These are phyloP conservation scores for Rauvolfia tetraphylla DNA, from an alignment of 257 asterid genomes.

Conservation along the genomic window DNA sequence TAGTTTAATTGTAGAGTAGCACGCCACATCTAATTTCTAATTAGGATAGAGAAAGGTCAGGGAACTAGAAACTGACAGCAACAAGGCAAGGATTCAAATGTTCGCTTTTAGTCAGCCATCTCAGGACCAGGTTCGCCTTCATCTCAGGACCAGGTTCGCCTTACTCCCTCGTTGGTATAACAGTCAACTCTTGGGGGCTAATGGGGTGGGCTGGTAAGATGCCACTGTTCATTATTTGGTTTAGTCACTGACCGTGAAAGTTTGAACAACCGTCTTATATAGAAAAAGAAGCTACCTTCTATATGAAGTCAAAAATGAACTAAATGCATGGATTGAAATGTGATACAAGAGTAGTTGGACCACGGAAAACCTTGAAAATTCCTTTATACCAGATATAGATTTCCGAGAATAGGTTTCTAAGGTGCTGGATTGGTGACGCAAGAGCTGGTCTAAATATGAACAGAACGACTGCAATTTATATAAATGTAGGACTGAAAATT, in stretches of 20 bases:
- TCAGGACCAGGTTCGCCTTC: neutral
- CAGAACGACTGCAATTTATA: neutral
- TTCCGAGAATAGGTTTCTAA: neutral
- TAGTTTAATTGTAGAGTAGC: neutral
- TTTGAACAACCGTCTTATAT: neutral
- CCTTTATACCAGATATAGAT: neutral
- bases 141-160: neutral
- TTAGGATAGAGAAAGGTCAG: neutral
- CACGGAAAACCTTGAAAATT: neutral
- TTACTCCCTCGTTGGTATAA: constrained; percentile 2
- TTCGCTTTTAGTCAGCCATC: neutral
- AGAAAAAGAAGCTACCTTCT: neutral
- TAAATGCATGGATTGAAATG: neutral
- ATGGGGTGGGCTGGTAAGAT: neutral
- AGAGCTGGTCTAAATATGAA: neutral
- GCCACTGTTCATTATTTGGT: neutral
- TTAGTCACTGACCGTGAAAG: constrained; percentile 14
- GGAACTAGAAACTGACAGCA: neutral
- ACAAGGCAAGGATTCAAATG: neutral
- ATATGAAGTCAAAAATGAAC: neutral
- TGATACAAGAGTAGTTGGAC: neutral
- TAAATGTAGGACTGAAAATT: neutral
- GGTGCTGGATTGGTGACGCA: neutral
- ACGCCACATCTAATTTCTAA: neutral
- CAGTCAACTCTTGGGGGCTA: constrained; percentile 4